phyloP scores from a whole-genome alignment of 2,329 filamentous ascomycete genomes.

The Harringtonia aguacate region DNA sequence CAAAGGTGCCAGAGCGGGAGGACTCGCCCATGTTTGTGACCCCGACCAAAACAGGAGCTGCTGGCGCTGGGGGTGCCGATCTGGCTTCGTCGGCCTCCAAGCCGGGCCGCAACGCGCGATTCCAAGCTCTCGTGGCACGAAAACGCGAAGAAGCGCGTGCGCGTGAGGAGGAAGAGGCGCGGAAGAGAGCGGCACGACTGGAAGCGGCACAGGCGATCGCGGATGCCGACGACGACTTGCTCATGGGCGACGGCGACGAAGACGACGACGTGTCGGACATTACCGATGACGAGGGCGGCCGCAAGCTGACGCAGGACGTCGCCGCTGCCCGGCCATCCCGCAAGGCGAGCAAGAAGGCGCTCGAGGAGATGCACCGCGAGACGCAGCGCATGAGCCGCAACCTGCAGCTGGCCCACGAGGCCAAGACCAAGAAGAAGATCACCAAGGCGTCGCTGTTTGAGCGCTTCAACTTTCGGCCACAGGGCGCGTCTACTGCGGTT shows the following conservation, averaged over 20 bases:
- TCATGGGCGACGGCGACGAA: constrained; percentile 31
- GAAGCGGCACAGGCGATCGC: constrained; percentile 25
- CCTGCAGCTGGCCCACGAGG: constrained; percentile 84
- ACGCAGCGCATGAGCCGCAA: constrained; percentile 84
- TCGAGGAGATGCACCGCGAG: constrained; percentile 91
- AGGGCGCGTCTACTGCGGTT: constrained; percentile 15
- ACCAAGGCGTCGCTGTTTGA: constrained; percentile 74
- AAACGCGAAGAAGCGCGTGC: constrained; percentile 63
- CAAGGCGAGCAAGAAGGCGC: constrained; percentile 86
- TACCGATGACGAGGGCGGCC: constrained; percentile 52
- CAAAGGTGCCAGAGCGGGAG: constrained; percentile 13
- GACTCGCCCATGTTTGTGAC: constrained; percentile 48
- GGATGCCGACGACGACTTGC: constrained; percentile 26
- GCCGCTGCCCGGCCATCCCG: constrained; percentile 39
- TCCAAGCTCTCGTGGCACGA: constrained; percentile 61
- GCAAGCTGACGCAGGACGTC: constrained; percentile 53
- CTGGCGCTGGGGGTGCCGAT: constrained; percentile 17
- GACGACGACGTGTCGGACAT: constrained; percentile 42
- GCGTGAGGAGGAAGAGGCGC: constrained; percentile 49
- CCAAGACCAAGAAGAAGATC: constrained; percentile 85
- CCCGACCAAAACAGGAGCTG: constrained; percentile 25
- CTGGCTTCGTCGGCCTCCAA: constrained; percentile 34
- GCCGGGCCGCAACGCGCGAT: constrained; percentile 42
- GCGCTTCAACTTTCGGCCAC: constrained; percentile 63
- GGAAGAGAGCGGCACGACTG: constrained; percentile 32